Percentiles rank a stretch among this genome's conserved stretches.
Evolutionary conservation across 495 filamentous ascomycete species (phyloP).

Genomic region (Penicillium odoratum): DNA sequence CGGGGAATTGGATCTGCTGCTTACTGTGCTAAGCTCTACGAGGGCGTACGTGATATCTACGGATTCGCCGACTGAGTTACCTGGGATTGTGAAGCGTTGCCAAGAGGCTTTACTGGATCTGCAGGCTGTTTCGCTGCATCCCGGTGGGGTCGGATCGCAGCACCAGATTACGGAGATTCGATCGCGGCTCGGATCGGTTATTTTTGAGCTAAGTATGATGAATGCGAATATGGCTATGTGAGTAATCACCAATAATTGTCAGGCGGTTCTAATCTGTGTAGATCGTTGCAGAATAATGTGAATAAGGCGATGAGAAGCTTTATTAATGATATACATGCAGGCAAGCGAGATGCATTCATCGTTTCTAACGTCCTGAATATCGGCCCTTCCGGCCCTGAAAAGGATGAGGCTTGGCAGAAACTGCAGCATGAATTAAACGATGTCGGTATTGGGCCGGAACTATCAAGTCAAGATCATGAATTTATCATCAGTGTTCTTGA

Average conservation of each 20-base stretch:
- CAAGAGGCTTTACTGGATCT: slow-evolving; percentile 15
- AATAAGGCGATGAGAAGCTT: slow-evolving; percentile 9
- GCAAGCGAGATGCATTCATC: slow-evolving; percentile 3
- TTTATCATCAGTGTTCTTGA: slow-evolving; percentile 16
- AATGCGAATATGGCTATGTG: slow-evolving; percentile 26
- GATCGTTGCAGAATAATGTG: slow-evolving; percentile 19
- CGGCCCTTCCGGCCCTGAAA: not conserved
- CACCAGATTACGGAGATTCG: slow-evolving; percentile 15
- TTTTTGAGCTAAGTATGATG: slow-evolving; percentile 19
- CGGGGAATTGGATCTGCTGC: slow-evolving; percentile 18
- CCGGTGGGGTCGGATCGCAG: slow-evolving; percentile 2
- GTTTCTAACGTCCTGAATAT: slow-evolving; percentile 9
- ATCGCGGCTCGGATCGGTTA: slow-evolving; percentile 13
- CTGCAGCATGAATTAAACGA: slow-evolving; percentile 13
- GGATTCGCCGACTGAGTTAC: not conserved
- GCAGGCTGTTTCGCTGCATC: slow-evolving; percentile 10
- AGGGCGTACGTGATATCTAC: slow-evolving; percentile 3
- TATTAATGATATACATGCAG: slow-evolving; percentile 12
- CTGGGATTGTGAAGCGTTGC: slow-evolving; percentile 11
- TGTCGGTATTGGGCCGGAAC: slow-evolving; percentile 12
- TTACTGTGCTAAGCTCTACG: slow-evolving; percentile 5
- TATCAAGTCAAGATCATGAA: slow-evolving; percentile 14
- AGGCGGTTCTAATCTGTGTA: not conserved
- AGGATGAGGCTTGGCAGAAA: slow-evolving; percentile 14
- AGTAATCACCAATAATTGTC: not conserved